Percentiles rank a stretch among this genome's conserved stretches.
phyloP scores from a whole-genome alignment of 345 rosid genomes.

The Carallia brachiata region DNA sequence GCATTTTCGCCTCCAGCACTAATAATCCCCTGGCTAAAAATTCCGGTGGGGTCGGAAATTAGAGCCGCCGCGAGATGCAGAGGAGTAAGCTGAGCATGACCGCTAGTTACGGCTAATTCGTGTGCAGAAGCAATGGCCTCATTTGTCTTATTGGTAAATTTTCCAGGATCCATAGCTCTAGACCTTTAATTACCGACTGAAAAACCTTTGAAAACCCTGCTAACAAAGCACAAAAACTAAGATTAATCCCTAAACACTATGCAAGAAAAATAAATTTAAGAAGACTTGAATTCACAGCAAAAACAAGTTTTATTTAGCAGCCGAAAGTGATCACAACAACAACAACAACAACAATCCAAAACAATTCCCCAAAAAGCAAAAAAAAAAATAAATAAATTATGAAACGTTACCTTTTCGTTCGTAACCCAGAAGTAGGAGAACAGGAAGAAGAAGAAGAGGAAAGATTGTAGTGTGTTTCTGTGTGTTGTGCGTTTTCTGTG shows the following conservation, averaged over 20 bases:
- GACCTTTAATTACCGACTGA: too few relatives aligned
- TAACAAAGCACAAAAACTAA: not conserved
- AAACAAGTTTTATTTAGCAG: too few relatives aligned
- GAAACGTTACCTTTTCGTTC: too few relatives aligned
- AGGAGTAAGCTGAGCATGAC: constrained; percentile 86
- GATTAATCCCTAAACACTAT: too few relatives aligned
- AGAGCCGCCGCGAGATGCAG: constrained; percentile 71
- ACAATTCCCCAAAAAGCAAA: too few relatives aligned
- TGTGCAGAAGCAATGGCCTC: constrained; percentile 70
- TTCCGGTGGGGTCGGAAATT: constrained; percentile 65
- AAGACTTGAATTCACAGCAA: too few relatives aligned
- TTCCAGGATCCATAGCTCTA: constrained; percentile 71
- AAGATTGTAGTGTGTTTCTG: not conserved
- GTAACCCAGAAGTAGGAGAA: too few relatives aligned
- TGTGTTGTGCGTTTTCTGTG: not conserved
- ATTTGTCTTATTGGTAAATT: constrained; percentile 87
- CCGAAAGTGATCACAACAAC: too few relatives aligned
- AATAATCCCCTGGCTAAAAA: constrained; percentile 61
- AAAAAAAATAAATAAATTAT: too few relatives aligned
- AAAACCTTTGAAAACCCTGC: not conserved
- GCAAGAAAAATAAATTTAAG: too few relatives aligned
- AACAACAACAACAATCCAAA: too few relatives aligned
- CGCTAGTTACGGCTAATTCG: constrained; percentile 54
- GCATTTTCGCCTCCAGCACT: constrained; percentile 61
- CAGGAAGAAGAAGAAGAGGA: not conserved